Conservation (phyloP, 2,329 filamentous ascomycete genomes). For the Exophiala sp. region DNA sequence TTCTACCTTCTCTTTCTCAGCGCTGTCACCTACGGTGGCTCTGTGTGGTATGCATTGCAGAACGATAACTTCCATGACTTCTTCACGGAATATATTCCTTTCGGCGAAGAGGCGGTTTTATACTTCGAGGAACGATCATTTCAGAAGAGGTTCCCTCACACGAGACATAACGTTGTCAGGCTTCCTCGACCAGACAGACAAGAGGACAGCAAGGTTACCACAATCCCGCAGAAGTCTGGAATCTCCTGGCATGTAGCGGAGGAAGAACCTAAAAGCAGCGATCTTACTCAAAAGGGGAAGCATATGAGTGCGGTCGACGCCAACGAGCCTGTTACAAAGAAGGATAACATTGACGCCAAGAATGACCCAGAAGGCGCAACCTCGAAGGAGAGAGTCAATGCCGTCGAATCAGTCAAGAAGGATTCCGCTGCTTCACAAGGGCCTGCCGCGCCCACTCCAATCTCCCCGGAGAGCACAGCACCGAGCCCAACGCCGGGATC, state of each 20-base stretch:
- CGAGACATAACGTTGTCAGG: conserved; percentile 48
- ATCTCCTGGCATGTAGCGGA: conserved; percentile 72
- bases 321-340: conserved; percentile 18
- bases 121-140: conserved; percentile 96
- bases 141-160: conserved; percentile 69
- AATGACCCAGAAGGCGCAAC: conserved; percentile 19
- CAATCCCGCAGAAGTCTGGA: conserved; percentile 78
- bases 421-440: conserved; percentile 27
- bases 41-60: conserved; percentile 85
- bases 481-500: conserved; percentile 36
- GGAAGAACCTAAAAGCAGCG: conserved; percentile 52
- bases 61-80: conserved; percentile 99
- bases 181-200: conserved; percentile 41
- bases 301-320: conserved; percentile 42
- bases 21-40: conserved; percentile 73
- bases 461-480: conserved; percentile 30
- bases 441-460: conserved; percentile 17
- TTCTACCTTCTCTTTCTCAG: conserved; percentile 71
- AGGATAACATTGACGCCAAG: conserved; percentile 14
- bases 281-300: conserved; percentile 48
- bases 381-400: conserved; percentile 31
- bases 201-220: conserved; percentile 66
- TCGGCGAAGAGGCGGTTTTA: conserved; percentile 86
- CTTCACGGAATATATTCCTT: conserved; percentile 95
- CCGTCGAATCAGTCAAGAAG: conserved; percentile 35